Evolutionary conservation across 139 green algal genomes (phyloP).

Genomic region (Asterochloris sp.): DNA sequence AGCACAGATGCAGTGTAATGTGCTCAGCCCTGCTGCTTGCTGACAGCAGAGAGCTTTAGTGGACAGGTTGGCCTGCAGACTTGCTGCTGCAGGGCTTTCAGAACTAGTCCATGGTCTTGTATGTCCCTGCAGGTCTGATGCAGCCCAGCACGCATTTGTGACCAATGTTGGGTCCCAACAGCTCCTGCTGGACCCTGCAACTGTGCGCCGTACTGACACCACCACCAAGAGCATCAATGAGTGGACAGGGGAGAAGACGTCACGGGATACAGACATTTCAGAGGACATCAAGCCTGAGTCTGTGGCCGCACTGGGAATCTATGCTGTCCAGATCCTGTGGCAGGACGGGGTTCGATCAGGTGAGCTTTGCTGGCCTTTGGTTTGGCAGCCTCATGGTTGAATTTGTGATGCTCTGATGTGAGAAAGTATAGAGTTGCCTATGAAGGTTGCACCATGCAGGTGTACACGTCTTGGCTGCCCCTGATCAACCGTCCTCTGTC

Average conservation of each 20-base stretch:
- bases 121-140: conserved; percentile 20
- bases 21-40: too few relatives aligned
- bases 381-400: neutral
- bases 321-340: conserved; percentile 87
- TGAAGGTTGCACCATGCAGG: neutral
- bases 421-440: neutral
- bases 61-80: too few relatives aligned
- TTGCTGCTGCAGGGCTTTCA: too few relatives aligned
- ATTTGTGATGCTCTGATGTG: neutral
- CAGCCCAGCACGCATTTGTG: conserved; percentile 39
- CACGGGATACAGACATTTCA: conserved; percentile 11
- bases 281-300: conserved; percentile 68
- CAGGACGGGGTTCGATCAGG: conserved; percentile 82
- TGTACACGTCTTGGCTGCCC: neutral
- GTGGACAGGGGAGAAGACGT: conserved; percentile 79
- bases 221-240: conserved; percentile 78
- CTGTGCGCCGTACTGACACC: conserved; percentile 86
- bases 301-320: conserved; percentile 91
- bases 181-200: conserved; percentile 72
- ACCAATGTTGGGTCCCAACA: conserved; percentile 47
- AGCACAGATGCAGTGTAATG: too few relatives aligned
- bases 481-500: neutral
- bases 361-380: neutral
- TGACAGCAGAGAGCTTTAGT: too few relatives aligned
- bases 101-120: too few relatives aligned